Evolutionary conservation across 2,329 filamentous ascomycete genomes (phyloP).

Genomic region (Leptographium procerum): DNA sequence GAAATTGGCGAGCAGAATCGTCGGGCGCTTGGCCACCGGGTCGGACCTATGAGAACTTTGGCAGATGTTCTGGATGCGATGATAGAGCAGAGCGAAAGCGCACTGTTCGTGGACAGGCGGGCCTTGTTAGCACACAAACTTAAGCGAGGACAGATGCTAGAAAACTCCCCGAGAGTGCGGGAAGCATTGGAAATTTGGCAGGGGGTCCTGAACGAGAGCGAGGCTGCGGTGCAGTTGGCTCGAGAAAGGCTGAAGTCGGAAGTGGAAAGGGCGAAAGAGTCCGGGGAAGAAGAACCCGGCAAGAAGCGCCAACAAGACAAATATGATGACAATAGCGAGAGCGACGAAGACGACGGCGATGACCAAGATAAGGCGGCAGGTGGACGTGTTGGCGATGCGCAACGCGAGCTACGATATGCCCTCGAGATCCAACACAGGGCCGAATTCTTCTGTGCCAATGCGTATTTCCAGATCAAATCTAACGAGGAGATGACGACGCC

Average conservation of each 20-base stretch:
- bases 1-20: conserved; percentile 62
- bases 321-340: conserved; percentile 22
- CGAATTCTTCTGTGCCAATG: conserved; percentile 75
- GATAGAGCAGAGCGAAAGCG: conserved; percentile 71
- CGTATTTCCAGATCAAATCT: conserved; percentile 71
- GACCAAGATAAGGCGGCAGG: conserved; percentile 15
- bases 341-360: conserved; percentile 8
- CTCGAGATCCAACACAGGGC: conserved; percentile 74
- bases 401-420: conserved; percentile 57
- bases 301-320: conserved; percentile 8
- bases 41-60: conserved; percentile 65
- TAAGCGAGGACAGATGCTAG: conserved; percentile 63
- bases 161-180: conserved; percentile 57
- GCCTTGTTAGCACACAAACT: conserved; percentile 52
- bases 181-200: conserved; percentile 63
- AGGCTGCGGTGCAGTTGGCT: conserved; percentile 48
- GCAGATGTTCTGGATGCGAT: conserved; percentile 81
- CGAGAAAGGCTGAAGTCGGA: conserved; percentile 49
- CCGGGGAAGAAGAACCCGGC: conserved; percentile 2
- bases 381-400: conserved; percentile 42
- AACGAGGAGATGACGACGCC: conserved; percentile 52
- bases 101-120: conserved; percentile 58
- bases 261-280: conserved; percentile 24
- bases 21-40: conserved; percentile 48
- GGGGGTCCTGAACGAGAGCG: conserved; percentile 37